A percentile compares a stretch with the other conserved stretches of the same genome.
These are phyloP conservation scores for Ustilago xerochloae DNA, from an alignment of 1,284 basidiomycete genomes.

Conservation along the genomic window DNA sequence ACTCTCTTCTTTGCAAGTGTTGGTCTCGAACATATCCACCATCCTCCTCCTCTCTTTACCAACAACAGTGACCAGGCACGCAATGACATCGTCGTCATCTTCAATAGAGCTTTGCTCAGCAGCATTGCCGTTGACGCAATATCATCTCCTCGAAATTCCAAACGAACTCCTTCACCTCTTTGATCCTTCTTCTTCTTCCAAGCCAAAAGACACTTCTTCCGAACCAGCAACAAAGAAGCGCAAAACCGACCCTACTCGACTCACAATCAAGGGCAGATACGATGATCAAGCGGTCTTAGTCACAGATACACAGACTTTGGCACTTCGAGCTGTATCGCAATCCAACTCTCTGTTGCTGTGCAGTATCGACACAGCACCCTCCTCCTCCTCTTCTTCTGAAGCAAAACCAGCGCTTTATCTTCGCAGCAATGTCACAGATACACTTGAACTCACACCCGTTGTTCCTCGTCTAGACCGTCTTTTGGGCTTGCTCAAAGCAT, in stretches of 20 bases:
- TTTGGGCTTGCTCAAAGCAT: slow-evolving; percentile 47
- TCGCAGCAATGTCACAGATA: slow-evolving; percentile 51
- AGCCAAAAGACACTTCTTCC: slow-evolving; percentile 8
- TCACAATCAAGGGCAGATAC: slow-evolving; percentile 62
- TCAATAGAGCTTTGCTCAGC: slow-evolving; percentile 37
- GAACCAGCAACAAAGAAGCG: slow-evolving; percentile 34
- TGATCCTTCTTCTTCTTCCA: slow-evolving; percentile 13
- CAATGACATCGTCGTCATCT: slow-evolving; percentile 10
- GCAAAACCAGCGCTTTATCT: slow-evolving; percentile 37
- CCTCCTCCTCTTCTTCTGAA: background rate
- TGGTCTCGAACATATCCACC: slow-evolving; percentile 18
- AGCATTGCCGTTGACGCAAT: slow-evolving; percentile 31
- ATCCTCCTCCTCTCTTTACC: background rate
- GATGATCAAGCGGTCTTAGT: slow-evolving; percentile 62
- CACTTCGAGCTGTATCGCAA: slow-evolving; percentile 61
- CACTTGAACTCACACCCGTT: slow-evolving; percentile 58
- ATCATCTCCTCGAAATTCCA: slow-evolving; percentile 52
- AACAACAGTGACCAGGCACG: background rate
- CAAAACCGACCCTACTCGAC: slow-evolving; percentile 19
- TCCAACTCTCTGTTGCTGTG: slow-evolving; percentile 62
- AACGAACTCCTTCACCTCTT: slow-evolving; percentile 49
- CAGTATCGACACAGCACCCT: slow-evolving; percentile 26
- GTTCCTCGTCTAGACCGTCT: slow-evolving; percentile 56
- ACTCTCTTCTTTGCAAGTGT: slow-evolving; percentile 8
- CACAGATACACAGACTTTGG: slow-evolving; percentile 53